These are phyloP conservation scores for Fraxinus velutina DNA, from an alignment of 305 asterid genomes.

Conservation along the genomic window DNA sequence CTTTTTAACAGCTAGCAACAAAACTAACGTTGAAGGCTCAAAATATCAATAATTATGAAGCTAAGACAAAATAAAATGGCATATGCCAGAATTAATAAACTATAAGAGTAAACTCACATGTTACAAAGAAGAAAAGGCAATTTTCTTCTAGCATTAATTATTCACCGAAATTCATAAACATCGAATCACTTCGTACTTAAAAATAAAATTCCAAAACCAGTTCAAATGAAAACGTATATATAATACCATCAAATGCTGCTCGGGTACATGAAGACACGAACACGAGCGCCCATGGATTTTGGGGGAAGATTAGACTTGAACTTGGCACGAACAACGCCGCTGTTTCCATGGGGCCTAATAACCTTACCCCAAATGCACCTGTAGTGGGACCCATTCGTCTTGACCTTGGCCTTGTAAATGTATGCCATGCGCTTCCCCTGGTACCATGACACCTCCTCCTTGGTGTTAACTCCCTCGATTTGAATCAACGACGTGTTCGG, in stretches of 20 bases:
- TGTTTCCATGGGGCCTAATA: conserved; percentile 77
- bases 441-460: conserved; percentile 87
- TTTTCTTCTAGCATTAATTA: not conserved
- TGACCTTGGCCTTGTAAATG: conserved; percentile 87
- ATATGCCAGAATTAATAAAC: not conserved
- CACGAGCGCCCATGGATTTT: conserved; percentile 75
- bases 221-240: not conserved
- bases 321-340: conserved; percentile 77
- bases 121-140: not conserved
- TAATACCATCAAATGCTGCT: conserved; percentile 62
- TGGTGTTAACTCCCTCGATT: conserved; percentile 88
- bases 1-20: not conserved
- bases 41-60: not conserved
- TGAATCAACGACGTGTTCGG: conserved; percentile 84
- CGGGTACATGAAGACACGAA: conserved; percentile 84
- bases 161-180: not conserved
- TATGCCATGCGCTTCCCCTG: conserved; percentile 78
- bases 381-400: conserved; percentile 76
- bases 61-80: not conserved
- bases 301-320: conserved; percentile 88
- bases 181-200: not conserved
- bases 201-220: not conserved
- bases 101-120: not conserved
- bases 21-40: not conserved
- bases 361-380: conserved; percentile 96